phyloP scores from a whole-genome alignment of 2,329 filamentous ascomycete species.

The Colletotrichum scovillei region DNA sequence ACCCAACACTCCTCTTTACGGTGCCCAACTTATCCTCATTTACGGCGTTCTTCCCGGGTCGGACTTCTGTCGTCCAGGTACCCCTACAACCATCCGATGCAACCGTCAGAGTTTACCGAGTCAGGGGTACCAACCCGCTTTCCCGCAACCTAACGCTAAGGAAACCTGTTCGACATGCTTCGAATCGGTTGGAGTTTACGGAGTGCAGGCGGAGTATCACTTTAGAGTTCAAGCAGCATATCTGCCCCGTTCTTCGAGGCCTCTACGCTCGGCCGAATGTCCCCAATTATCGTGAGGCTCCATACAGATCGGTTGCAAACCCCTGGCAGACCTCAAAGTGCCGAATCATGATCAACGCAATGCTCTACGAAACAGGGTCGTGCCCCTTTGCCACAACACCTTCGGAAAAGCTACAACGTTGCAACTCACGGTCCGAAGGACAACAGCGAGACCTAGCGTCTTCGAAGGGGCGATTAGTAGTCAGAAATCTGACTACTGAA shows the following conservation, averaged over 20 bases:
- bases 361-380: not conserved
- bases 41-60: not conserved
- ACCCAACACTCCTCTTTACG: not conserved
- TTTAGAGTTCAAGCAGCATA: not conserved
- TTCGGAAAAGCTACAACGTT: conserved; percentile 2
- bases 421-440: not conserved
- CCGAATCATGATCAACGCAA: conserved; percentile 10
- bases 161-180: not conserved
- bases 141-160: not conserved
- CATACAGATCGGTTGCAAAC: not conserved
- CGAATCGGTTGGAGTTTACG: not conserved
- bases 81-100: not conserved
- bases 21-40: not conserved
- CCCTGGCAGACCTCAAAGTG: not conserved
- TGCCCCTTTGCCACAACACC: not conserved
- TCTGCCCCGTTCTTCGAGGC: not conserved
- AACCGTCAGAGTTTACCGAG: conserved; percentile 15
- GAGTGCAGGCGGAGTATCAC: not conserved
- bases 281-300: not conserved
- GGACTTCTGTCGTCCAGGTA: not conserved
- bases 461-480: not conserved
- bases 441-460: not conserved
- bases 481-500: not conserved
- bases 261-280: not conserved
- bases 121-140: conserved; percentile 9